Evolutionary conservation across 306 rosid species (phyloP).

Genomic region (Malus sieversii): DNA sequence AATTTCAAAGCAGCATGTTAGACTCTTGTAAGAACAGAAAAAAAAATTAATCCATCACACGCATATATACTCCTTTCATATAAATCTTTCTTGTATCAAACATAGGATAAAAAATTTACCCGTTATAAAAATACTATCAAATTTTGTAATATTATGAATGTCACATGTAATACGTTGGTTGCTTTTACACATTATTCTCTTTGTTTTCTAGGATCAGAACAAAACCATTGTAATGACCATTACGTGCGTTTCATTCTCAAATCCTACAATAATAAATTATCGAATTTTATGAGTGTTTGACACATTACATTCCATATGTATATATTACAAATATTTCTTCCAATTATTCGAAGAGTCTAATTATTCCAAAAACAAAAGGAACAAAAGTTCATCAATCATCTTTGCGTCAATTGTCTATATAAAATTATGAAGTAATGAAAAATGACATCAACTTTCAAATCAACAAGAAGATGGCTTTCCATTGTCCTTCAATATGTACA

Average conservation of each 20-base stretch:
- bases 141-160: not conserved
- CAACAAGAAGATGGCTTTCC: not conserved
- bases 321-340: not conserved
- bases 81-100: not conserved
- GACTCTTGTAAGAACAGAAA: too few species aligned
- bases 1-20: too few species aligned
- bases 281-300: not conserved
- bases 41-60: too few species aligned
- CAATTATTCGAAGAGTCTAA: not conserved
- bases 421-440: not conserved
- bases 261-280: too few species aligned
- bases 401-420: not conserved
- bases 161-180: not conserved
- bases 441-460: not conserved
- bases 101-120: not conserved
- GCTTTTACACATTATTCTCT: not conserved
- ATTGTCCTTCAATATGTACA: not conserved
- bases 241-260: too few species aligned
- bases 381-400: not conserved
- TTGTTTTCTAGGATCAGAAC: too few species aligned
- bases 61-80: not conserved
- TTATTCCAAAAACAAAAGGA: not conserved
- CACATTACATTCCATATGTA: not conserved
- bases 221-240: too few species aligned
- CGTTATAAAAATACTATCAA: not conserved